phyloP scores from a whole-genome alignment of 306 rosid genomes.

The Casuarina equisetifolia region DNA sequence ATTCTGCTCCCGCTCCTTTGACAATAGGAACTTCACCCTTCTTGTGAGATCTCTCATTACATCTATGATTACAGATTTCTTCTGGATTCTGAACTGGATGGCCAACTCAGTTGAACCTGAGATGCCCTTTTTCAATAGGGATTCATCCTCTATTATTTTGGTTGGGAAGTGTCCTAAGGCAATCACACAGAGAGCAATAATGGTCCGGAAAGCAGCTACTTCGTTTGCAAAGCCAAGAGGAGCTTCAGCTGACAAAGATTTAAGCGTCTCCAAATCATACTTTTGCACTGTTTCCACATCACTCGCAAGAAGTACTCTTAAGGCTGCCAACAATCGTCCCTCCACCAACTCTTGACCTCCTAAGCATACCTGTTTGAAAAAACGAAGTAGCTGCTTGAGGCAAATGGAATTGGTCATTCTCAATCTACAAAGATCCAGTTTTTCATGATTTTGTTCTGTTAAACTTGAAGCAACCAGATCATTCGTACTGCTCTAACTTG shows the following conservation, averaged over 20 bases:
- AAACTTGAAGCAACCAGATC: background rate
- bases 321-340: conserved; percentile 84
- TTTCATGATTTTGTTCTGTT: background rate
- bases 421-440: background rate
- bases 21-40: conserved; percentile 71
- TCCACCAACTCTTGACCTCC: conserved; percentile 78
- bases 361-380: conserved; percentile 57
- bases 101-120: conserved; percentile 68
- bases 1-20: conserved; percentile 48
- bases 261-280: conserved; percentile 55
- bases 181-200: conserved; percentile 74
- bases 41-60: conserved; percentile 74
- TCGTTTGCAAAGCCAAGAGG: conserved; percentile 84
- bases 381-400: background rate
- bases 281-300: conserved; percentile 49
- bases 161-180: conserved; percentile 92
- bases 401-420: background rate
- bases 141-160: conserved; percentile 82
- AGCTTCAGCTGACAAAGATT: conserved; percentile 71
- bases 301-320: conserved; percentile 64
- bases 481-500: background rate
- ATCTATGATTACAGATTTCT: conserved; percentile 67
- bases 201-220: conserved; percentile 64
- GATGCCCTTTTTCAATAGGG: conserved; percentile 54
- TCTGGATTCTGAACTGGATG: conserved; percentile 78